Evolutionary conservation across 2,329 filamentous ascomycete genomes (phyloP), one percentile per base, ranked within the genome.

Genomic region (Alternaria longipes): DNA sequence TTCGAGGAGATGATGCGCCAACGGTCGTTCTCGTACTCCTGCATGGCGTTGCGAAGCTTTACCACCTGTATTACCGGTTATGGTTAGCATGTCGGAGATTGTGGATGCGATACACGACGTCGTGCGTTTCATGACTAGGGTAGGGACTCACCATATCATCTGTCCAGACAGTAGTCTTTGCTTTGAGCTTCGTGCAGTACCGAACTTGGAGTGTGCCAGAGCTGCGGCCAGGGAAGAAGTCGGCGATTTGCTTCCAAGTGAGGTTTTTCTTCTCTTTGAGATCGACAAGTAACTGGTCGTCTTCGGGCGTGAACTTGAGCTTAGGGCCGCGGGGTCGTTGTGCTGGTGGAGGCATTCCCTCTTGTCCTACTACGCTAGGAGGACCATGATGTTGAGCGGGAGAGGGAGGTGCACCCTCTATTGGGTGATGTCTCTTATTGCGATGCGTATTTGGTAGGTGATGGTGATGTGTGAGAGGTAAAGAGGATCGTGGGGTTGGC

Each of bases 231-330:
- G 94, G 94, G 71, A 97, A 97, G 81, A 97, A 97, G 75, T 97
- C 94, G 58, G 93, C 92, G 74, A 97, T 97, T 83, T 97, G 94
- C 81, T 97, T 97, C 94, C 94, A 97, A 5, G 94, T 97, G 75
- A 97, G 84, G 74, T 92, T 94, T 79, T 95, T 96, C 74, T 95
- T 94, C 80, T 97, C 94, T 79, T 97, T 97, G 64, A 97, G 83
- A 74, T 97, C 92, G 58, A 97, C 90, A 54, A 97, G 84, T 49
- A 97, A 82, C 68, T 91, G 89, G 78, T 97, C 94, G 76, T 97
- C 94, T 78, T 97, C 93, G 9, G 92, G 89, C 1, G 93, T 97
- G 75, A 97, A 97, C 80, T 97, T 97, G 69, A 97, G 84, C 81
- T 97, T 97, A 7, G 93, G 93, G 3, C 92, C 93, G 62, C 91